Evolutionary conservation across 1,284 basidiomycete genomes (phyloP).

Genomic region (Cryptococcus floricola): DNA sequence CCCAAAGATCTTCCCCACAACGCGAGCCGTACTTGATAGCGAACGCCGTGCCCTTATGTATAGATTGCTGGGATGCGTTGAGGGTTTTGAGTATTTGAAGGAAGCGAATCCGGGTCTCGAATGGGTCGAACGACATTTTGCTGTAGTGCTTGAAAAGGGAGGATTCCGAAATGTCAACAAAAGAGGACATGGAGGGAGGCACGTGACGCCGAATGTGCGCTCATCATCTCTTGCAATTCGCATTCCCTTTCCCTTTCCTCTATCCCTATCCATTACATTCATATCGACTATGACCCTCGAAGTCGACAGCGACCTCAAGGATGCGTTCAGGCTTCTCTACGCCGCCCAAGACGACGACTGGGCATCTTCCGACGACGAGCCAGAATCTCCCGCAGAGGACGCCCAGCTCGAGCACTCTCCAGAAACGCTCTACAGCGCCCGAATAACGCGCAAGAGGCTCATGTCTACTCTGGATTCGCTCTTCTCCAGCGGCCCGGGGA

Average conservation of each 20-base stretch:
- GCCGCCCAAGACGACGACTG: conserved; percentile 16
- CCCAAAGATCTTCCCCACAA: conserved; percentile 90
- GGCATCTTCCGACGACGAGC: conserved; percentile 12
- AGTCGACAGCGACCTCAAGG: background rate
- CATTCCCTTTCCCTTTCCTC: no score
- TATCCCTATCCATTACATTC: no score
- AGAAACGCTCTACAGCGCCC: background rate
- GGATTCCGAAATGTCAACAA: no score
- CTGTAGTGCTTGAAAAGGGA: no score
- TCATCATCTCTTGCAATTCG: no score
- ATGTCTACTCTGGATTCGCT: conserved; percentile 16
- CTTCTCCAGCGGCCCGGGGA: conserved; percentile 1
- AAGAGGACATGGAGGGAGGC: no score
- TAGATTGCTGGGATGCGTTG: conserved; percentile 84
- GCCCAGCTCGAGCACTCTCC: background rate
- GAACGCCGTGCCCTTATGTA: conserved; percentile 81
- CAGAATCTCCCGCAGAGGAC: conserved; percentile 1
- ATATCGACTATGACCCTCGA: no score
- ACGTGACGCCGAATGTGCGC: no score
- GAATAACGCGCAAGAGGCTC: conserved; percentile 18
- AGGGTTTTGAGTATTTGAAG: conserved; percentile 66
- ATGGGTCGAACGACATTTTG: conserved; percentile 69
- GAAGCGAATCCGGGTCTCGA: conserved; percentile 85
- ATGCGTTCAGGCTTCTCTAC: conserved; percentile 30
- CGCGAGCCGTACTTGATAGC: conserved; percentile 76